Percentiles rank a stretch among this genome's conserved stretches.
Evolutionary conservation across 176 grass and related monocot species (phyloP).

Genomic region (Avena atlantica): DNA sequence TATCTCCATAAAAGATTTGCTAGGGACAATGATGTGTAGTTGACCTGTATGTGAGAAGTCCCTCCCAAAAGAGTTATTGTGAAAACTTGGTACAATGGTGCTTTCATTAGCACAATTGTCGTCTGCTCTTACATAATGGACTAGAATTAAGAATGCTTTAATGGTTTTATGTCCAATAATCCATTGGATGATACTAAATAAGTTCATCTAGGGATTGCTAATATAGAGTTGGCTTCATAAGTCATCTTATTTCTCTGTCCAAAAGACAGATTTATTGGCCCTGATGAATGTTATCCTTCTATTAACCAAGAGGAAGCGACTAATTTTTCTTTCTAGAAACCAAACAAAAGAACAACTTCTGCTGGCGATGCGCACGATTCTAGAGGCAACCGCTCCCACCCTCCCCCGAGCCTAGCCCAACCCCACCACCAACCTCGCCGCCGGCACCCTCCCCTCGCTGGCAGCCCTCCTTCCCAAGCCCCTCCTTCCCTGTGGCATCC

Average conservation of each 20-base stretch:
- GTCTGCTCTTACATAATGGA: neutral
- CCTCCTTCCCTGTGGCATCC: too few species aligned
- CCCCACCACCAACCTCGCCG: too few species aligned
- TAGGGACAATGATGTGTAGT: slow-evolving; percentile 18
- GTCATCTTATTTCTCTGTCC: neutral
- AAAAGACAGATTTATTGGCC: neutral
- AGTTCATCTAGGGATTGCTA: slow-evolving; percentile 4
- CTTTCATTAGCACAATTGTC: neutral
- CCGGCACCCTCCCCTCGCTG: too few species aligned
- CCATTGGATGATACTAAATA: slow-evolving; percentile 5
- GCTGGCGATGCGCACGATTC: too few species aligned
- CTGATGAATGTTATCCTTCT: neutral
- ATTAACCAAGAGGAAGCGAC: neutral
- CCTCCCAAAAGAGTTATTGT: neutral
- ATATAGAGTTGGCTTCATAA: neutral
- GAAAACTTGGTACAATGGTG: neutral
- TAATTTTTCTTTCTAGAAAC: neutral
- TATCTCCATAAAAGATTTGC: neutral
- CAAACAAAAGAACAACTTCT: too few species aligned
- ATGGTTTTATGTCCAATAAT: neutral
- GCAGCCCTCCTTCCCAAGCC: too few species aligned
- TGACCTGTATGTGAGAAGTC: slow-evolving; percentile 7
- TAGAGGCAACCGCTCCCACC: too few species aligned
- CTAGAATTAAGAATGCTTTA: slow-evolving; percentile 20
- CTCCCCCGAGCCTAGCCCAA: too few species aligned